Base-by-base conservation (phyloP, 1,284 basidiomycete genomes). In the Ustilago shanxiensis region DNA sequence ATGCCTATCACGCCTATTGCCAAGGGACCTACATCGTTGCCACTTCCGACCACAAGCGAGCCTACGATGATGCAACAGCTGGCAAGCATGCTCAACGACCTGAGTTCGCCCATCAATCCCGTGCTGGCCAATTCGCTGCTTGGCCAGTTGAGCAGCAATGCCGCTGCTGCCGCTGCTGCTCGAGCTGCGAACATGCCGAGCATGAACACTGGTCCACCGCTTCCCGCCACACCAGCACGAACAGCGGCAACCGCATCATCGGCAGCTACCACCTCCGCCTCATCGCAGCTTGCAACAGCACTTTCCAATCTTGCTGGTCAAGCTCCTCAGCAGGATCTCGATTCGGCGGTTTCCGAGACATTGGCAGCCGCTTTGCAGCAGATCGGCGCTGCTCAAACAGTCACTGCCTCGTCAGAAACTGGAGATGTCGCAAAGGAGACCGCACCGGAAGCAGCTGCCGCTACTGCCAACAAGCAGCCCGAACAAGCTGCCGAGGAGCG, bases 291-390 rank as follows among this genome's bases (percentile, higher is more conserved):
- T 35, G 73, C 71, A 6, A 74, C 79, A 6, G 72, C 79, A 2
- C 61, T 81, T 29, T 78, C 80, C 13, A 70, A 57, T 33, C 39
- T 69, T 1, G 26, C 71, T n/a, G 60, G 66, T 26, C 53, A 65
- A 26, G 20, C 57, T 39, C 53, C 73, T 14, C 78, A 76, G 60
- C 74, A 74, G 24, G 80, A 81, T 37, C 33, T 81, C 26, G 80
- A 81, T 35, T 79, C 78, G 58, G 80, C 80, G 0, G 80, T 81
- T 16, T 78, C 78, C 20, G 64, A 81, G 41, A 81, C 80, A 22
- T 60, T 81, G n/a, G 77, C 79, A 28, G 80, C 80, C 0, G 80
- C 80, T 1, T 67, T 81, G 56, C 75, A 81, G 58, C 75, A 81
- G 62, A 78, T 81, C 52, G 76, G 68, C 3, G 66, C 67, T 26